A percentile compares a stretch with the other conserved stretches of the same genome.
Evolutionary conservation across 2,329 filamentous ascomycete species (phyloP).

Genomic region (Spiromastix sp.): DNA sequence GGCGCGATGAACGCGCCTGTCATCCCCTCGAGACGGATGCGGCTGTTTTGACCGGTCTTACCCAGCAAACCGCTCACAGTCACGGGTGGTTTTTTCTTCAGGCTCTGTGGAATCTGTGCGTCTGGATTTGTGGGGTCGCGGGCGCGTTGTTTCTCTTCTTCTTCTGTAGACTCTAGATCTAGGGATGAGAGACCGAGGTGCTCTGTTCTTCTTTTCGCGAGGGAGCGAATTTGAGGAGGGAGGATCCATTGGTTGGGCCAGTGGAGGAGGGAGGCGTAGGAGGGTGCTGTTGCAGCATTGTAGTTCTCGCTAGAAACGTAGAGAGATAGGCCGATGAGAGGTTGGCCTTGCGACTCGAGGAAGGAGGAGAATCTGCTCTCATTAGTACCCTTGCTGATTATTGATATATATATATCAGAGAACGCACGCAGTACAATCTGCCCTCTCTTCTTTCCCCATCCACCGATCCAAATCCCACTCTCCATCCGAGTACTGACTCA

Average conservation of each 20-base stretch:
- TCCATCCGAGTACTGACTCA: constrained; percentile 36
- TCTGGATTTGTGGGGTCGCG: constrained; percentile 29
- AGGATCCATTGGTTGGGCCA: constrained; percentile 86
- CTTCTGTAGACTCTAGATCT: constrained; percentile 46
- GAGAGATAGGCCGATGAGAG: constrained; percentile 74
- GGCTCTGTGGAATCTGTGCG: constrained; percentile 34
- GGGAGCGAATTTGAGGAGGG: constrained; percentile 60
- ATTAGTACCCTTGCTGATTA: neutral
- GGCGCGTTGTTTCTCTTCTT: constrained; percentile 24
- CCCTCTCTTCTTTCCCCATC: constrained; percentile 32
- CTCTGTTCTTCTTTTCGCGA: constrained; percentile 59
- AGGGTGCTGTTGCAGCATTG: constrained; percentile 61
- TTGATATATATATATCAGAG: neutral
- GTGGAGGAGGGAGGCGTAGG: constrained; percentile 67
- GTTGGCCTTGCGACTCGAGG: constrained; percentile 61
- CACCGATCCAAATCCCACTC: constrained; percentile 39
- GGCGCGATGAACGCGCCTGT: constrained; percentile 62
- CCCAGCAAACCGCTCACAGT: constrained; percentile 54
- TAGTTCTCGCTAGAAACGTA: constrained; percentile 90
- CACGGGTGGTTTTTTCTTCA: constrained; percentile 46
- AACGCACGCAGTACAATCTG: constrained; percentile 41
- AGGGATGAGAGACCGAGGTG: constrained; percentile 59
- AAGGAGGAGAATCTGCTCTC: constrained; percentile 47
- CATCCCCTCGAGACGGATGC: constrained; percentile 66
- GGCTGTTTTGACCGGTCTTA: constrained; percentile 56